Percentiles rank a stretch among this genome's conserved stretches.
These are phyloP conservation scores for Odontarrhena argentea DNA, from an alignment of 345 rosid genomes.

Conservation along the genomic window DNA sequence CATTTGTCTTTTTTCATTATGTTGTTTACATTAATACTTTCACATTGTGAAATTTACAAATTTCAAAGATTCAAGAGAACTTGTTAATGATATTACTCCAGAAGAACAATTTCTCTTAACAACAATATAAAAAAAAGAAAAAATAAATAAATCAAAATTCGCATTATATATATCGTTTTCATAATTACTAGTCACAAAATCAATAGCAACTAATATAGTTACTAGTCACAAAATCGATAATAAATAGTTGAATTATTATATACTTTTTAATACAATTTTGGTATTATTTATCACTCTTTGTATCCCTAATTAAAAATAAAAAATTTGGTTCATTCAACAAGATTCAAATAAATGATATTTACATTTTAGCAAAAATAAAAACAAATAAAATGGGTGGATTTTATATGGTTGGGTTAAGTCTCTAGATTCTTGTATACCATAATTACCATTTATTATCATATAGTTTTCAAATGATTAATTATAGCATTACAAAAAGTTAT, in stretches of 20 bases:
- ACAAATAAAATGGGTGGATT: constrained; percentile 27
- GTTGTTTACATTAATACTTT: constrained; percentile 6
- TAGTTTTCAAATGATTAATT: constrained; percentile 19
- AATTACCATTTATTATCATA: neutral
- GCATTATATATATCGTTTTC: no score
- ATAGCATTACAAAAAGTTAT: constrained; percentile 16
- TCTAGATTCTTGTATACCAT: neutral
- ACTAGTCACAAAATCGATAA: no score
- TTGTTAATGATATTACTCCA: neutral
- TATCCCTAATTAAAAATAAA: no score
- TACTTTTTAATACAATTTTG: no score
- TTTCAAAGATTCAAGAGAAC: neutral
- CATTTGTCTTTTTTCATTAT: constrained; percentile 17
- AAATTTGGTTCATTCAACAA: neutral
- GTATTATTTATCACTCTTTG: no score
- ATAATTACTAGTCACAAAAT: no score
- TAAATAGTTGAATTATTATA: no score
- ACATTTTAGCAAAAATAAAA: neutral
- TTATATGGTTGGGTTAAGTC: constrained; percentile 19
- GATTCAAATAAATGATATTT: neutral
- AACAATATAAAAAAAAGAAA: neutral
- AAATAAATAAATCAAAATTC: neutral
- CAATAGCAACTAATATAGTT: no score
- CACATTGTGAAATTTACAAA: neutral
- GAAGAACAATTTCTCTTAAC: neutral